Percentiles rank a stretch among this genome's conserved stretches.
These are phyloP conservation scores for Liquidambar formosana DNA, from an alignment of 164 flowering plant species.

Conservation along the genomic window DNA sequence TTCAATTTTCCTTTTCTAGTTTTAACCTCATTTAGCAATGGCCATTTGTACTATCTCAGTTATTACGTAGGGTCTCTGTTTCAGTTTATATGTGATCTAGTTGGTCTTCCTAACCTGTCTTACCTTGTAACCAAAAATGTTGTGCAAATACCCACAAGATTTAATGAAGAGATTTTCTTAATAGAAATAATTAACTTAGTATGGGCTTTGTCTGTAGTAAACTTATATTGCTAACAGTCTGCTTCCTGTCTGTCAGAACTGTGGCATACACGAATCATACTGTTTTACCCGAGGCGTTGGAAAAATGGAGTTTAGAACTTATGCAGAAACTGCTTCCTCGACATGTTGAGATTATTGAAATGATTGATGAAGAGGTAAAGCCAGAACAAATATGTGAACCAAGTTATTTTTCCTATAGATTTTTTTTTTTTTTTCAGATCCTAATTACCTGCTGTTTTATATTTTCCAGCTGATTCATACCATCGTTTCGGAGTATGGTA, in stretches of 20 bases:
- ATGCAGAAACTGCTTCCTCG: conserved; percentile 92
- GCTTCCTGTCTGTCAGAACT: conserved; percentile 48
- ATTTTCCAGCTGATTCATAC: conserved; percentile 58
- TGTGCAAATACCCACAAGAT: neutral
- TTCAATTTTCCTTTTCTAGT: neutral
- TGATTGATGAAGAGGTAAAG: conserved; percentile 87
- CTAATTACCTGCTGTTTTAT: conserved; percentile 16
- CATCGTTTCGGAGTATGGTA: conserved; percentile 74
- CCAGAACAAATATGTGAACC: neutral
- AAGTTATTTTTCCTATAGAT: neutral
- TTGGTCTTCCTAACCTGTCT: neutral
- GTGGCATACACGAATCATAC: conserved; percentile 98
- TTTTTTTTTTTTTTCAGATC: neutral
- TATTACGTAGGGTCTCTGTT: neutral
- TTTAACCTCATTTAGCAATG: neutral
- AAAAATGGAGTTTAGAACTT: conserved; percentile 95
- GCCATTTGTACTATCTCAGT: neutral
- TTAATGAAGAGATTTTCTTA: neutral
- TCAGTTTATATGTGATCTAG: neutral
- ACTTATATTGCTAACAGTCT: neutral
- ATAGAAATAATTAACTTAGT: neutral
- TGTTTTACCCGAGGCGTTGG: conserved; percentile 95
- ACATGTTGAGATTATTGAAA: conserved; percentile 88
- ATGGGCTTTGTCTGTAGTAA: neutral
- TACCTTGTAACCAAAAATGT: neutral